A percentile compares a stretch with the other conserved stretches of the same genome.
phyloP scores from a whole-genome alignment of 306 rosid species.

The Astragalus glycyphyllos region DNA sequence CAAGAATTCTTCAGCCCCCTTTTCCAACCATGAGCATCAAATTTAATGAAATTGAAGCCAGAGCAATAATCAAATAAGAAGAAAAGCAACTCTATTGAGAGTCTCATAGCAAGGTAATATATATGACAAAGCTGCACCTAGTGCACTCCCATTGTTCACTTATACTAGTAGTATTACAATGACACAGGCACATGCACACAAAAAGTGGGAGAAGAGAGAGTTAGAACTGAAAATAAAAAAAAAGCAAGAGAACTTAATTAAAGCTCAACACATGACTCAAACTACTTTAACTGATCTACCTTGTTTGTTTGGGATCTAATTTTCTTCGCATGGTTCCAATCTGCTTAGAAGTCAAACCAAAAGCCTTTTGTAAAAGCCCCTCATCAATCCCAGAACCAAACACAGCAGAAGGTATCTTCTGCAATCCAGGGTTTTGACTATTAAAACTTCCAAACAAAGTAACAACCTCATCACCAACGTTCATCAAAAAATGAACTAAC shows the following conservation, averaged over 20 bases:
- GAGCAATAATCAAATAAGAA: no score
- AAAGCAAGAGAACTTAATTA: constrained; percentile 23
- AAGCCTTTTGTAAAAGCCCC: constrained; percentile 80
- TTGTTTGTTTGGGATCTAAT: constrained; percentile 59
- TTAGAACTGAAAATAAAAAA: neutral
- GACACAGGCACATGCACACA: neutral
- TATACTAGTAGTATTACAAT: constrained; percentile 19
- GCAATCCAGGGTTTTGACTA: constrained; percentile 85
- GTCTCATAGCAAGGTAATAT: neutral
- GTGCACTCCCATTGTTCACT: constrained; percentile 31
- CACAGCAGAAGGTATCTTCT: constrained; percentile 73
- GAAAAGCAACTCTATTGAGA: no score
- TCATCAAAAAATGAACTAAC: constrained; percentile 83
- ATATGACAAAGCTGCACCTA: constrained; percentile 5
- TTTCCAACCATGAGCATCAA: no score
- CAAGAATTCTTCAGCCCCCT: no score
- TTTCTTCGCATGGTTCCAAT: constrained; percentile 72
- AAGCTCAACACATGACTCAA: constrained; percentile 34
- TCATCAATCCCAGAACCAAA: constrained; percentile 86
- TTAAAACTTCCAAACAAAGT: constrained; percentile 86
- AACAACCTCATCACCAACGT: constrained; percentile 72
- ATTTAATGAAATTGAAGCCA: no score
- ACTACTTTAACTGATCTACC: constrained; percentile 35
- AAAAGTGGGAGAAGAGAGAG: neutral
- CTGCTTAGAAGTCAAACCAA: constrained; percentile 82